Base-by-base conservation (phyloP, 805 yeast genomes). In the Candida boleticola region DNA sequence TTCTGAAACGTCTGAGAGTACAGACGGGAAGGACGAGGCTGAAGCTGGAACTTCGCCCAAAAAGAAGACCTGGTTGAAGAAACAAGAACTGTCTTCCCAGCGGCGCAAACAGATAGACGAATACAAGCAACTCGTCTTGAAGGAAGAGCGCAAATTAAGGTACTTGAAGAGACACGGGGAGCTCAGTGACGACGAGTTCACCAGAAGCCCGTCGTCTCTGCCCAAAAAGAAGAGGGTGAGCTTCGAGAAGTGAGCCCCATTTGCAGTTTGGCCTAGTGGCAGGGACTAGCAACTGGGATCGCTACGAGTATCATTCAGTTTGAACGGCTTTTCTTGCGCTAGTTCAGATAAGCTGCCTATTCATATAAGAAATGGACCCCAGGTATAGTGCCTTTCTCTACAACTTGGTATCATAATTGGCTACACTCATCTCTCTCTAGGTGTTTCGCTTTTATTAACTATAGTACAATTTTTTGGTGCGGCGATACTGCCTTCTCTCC, bases 91-190 rank as follows among this genome's bases (percentile, higher is more conserved):
- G n/a, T 33, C 36, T 5, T 21, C 6, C 19, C 20, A 22, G 10
- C n/a, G 39, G 18, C 42, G 53, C 40, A 49, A 45, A 29, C 65
- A 63, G 47, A 61, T 65, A 17, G 31, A 20, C 19, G 49, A 55
- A 18, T 67, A 67, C 46, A 58, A 58, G 14, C 34, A 37, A 20
- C 32, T 45, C 19, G 47, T 57, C 9, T 46, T 57, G 40, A 52
- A 50, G 32, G 71, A 66, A 42, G 60, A 55, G 18, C 46, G 73
- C 27, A 53, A 54, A 26, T 43, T 44, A 40, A 46, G 72, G 36
- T 42, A 37, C 13, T 14, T 47, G 50, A 16, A 51, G 38, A 14
- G 36, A 11, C 20, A 21, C 7, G 34, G 25, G 14, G 37, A 41
- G 13, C 10, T 29, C 4, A 27, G 22, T 4, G 47, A 43, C 4